Evolutionary conservation across 306 rosid species (phyloP), one percentile per base, ranked within the genome.

Genomic region (Corylus heterophylla): DNA sequence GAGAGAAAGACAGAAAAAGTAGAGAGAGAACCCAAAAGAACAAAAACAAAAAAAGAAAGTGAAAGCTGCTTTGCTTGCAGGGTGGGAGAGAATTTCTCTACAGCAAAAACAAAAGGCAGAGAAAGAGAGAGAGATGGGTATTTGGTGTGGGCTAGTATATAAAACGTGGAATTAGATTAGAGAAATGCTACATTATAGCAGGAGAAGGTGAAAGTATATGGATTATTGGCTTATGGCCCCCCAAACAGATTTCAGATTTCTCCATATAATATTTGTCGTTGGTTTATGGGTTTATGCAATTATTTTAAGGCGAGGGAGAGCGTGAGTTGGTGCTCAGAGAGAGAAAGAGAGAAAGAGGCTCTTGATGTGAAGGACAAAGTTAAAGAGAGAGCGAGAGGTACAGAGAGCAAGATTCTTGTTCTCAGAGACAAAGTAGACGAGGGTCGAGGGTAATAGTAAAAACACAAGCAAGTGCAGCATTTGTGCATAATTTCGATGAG

Each of bases 51-150:
- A 12, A 48, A 58, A 22, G 25, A 85, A 87, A 80, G 88, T 71
- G 72, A 86, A 83, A 82, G 92, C 81, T 77, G 87, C 88, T 87
- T 89, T 88, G 89, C 97, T 89, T 88, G 94, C 78, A 78, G 77
- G 83, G 87, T 84, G 80, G 88, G 93, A 75, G 84, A 83, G 93
- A 88, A 90, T 88, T 83, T 85, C 49, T 49, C 52, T 54, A 55
- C 35, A 49, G 59, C 48, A 37, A 39, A 35, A 42, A 42, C 5
- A 5, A 42, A 5, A 42, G 6, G 45, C 45, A 42, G 45, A 42
- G 45, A 54, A 22, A 45, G 31, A 48, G 22, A 54, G 59, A 74
- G 85, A 80, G 27, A 68, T 22, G 74, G 11, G 55, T 17, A 74
- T 31, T 20, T 69, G 61, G 73, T 51, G 52, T 77, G 64, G 70